Base-by-base conservation (phyloP, 306 rosid genomes). In the Citrullus amarus region DNA sequence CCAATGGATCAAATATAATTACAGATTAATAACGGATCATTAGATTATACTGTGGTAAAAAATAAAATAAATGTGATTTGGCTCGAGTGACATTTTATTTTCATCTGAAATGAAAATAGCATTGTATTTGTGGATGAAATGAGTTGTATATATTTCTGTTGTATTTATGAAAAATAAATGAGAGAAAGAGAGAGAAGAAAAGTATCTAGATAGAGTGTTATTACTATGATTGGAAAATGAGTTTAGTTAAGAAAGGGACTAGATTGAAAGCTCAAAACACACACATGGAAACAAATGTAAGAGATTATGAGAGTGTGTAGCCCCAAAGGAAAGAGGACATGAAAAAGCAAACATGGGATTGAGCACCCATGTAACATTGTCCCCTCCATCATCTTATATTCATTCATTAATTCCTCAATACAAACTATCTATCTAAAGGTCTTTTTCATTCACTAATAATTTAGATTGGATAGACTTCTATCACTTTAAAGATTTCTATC, bases 241-340 rank as follows among this genome's bases (percentile, higher is more conserved):
- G 25, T 39, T 68, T n/a, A 20, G 54, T 11, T 46, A 43, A 69
- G 53, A 22, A 44, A 44, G 55, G n/a, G 18, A 41, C 1, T 5
- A 15, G 55, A 20, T 41, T 69, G 36, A 69, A 69, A 68, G 46
- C 17, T 63, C 22, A 44, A 63, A 63, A 63, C 43, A 43, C 55
- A 69, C 12, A 69, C 41, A 25, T 25, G n/a, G 75, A 22, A 69
- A 69, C 75, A 69, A 69, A 41, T 41, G 75, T 41, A 41, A n/a
- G 55, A 28, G 55, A 69, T 69, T 69, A 43, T 43, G 32, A 69
- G 75, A 25, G 75, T 43, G 75, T 71, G 51, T 71, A 71, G 22
- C n/a, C 76, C 76, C 76, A 71, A 71, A 28, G 58, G 76, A 71
- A 71, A 71, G 76, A 71, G 76, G 76, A 71, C 76, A 71, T 71